These are phyloP conservation scores for Ustilago hordei DNA, from an alignment of 1,284 basidiomycete genomes.

Conservation along the genomic window DNA sequence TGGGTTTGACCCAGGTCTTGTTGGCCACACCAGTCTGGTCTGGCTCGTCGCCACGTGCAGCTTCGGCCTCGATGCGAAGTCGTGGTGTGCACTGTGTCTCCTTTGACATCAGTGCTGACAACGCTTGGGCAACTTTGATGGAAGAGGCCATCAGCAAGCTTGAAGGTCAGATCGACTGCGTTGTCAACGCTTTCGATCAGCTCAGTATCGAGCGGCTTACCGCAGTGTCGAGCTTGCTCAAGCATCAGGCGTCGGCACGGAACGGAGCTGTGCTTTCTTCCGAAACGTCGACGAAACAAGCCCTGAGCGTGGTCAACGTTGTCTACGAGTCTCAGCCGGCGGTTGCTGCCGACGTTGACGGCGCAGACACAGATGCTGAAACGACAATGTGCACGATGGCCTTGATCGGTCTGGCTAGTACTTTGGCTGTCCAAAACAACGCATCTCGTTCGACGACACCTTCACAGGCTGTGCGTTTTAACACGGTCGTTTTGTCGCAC, in stretches of 20 bases:
- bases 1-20: slow-evolving; percentile 15
- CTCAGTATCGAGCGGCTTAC: background rate
- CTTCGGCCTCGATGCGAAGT: background rate
- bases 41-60: background rate
- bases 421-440: background rate
- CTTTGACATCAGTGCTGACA: background rate
- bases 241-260: slow-evolving; percentile 2
- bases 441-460: background rate
- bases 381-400: slow-evolving; percentile 6
- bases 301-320: slow-evolving; percentile 16
- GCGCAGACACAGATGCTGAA: background rate
- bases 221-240: slow-evolving; percentile 7
- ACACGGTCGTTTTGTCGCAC: background rate
- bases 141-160: slow-evolving; percentile 1
- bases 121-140: slow-evolving; percentile 1
- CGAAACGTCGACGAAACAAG: background rate
- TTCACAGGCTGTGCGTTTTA: slow-evolving; percentile 1
- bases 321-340: slow-evolving; percentile 8
- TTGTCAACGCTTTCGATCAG: slow-evolving; percentile 23
- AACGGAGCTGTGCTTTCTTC: background rate
- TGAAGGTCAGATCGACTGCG: slow-evolving; percentile 18
- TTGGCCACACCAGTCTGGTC: slow-evolving; percentile 11
- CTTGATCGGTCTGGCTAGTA: slow-evolving; percentile 6
- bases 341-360: background rate
- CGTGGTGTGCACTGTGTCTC: slow-evolving; percentile 2